These are phyloP conservation scores for Neurospora sp. DNA, from an alignment of 2,329 filamentous ascomycete species.

Conservation along the genomic window DNA sequence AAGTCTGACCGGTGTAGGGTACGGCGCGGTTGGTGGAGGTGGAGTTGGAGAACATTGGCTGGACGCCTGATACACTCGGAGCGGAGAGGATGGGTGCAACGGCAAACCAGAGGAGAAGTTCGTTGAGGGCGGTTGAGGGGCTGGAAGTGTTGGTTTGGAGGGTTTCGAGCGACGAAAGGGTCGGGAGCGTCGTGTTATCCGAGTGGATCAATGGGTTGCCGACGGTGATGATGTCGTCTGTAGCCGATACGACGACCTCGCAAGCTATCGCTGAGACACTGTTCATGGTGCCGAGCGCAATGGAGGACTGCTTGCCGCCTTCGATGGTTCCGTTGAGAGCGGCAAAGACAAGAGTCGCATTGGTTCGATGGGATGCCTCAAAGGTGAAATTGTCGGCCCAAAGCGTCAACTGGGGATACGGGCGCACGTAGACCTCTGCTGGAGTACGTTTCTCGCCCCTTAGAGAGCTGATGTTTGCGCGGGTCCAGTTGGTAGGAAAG, in stretches of 20 bases:
- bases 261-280: slow-evolving; percentile 13
- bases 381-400: slow-evolving; percentile 15
- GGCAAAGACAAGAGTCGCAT: slow-evolving; percentile 14
- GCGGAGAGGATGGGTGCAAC: slow-evolving; percentile 13
- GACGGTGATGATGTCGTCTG: slow-evolving; percentile 11
- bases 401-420: slow-evolving; percentile 10
- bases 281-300: slow-evolving; percentile 6
- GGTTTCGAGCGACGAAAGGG: slow-evolving; percentile 10
- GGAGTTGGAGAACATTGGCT: slow-evolving; percentile 17
- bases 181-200: slow-evolving; percentile 6
- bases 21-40: slow-evolving; percentile 10
- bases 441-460: slow-evolving; percentile 3
- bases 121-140: slow-evolving; percentile 11
- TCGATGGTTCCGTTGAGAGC: slow-evolving; percentile 17
- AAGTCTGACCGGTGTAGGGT: slow-evolving; percentile 8
- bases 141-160: slow-evolving; percentile 4
- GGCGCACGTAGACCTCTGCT: slow-evolving; percentile 13
- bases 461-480: slow-evolving; percentile 5
- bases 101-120: slow-evolving; percentile 18
- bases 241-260: slow-evolving; percentile 12
- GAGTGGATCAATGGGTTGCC: not conserved
- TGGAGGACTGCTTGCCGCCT: slow-evolving; percentile 6
- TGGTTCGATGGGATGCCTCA: slow-evolving; percentile 7
- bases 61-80: slow-evolving; percentile 13
- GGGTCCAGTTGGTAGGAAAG: slow-evolving; percentile 17